Base-by-base conservation (phyloP, 805 yeast species). In the Kodamaea sagamina region DNA sequence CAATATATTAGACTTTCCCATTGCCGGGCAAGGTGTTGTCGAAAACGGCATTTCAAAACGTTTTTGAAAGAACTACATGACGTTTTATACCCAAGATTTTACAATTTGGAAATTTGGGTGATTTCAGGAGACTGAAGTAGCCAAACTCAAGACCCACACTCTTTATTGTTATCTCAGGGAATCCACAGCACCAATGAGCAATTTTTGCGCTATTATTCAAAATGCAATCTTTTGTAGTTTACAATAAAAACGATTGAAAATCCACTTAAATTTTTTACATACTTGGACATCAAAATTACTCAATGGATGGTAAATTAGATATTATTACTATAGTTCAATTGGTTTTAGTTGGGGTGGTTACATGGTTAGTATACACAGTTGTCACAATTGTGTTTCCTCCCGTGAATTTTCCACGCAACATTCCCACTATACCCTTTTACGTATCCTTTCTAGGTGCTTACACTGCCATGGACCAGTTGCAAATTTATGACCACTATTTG, bases 371-470 rank as follows among this genome's bases (percentile, higher is more conserved):
- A 4, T 36, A 36, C 24, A 18, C 32, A 9, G 37, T 38, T 9
- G 25, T 44, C 6, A 37, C 44, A 10, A 46, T 63, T 11, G 50
- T 66, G 1, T 17, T 72, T 4, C 83, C 83, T 4, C 84, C 84
- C 3, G 54, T 57, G 28, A 68, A 68, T 46, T 78, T 77, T 50
- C 84, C 83, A 0, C 60, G 46, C 34, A 74, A 69, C 37, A 77
- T 79, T 19, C 84, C 85, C 4, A 78, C 83, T 0, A 68, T 80
- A n/a, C 84, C 85, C 2, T 78, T 79, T 49, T 79, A 77, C 52
- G 82, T 77, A 3, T 66, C 77, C 0, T 77, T 79, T 48, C 51
- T 79, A 17, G 74, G 81, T 0, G 48, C 68, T 0, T 57, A 69
- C 24, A 66, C 74, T 1, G 53, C 58, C 2, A 53, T 74, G 49